Conservation (phyloP, 306 rosid genomes). For the Fragaria vesca region DNA sequence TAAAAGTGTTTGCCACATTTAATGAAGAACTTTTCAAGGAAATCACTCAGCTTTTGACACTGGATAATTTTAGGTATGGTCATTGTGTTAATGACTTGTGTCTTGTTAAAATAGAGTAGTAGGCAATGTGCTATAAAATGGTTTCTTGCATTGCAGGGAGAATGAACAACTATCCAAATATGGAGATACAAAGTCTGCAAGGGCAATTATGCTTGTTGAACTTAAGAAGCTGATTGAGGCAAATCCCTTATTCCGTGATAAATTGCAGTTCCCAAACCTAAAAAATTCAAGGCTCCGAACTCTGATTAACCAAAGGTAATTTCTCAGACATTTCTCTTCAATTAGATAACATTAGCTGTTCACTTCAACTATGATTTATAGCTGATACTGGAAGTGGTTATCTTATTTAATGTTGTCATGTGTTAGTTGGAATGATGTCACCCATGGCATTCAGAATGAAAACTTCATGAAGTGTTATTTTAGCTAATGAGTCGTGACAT, state of each 20-base stretch:
- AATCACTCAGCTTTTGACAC: slow-evolving; percentile 89
- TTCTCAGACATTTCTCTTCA: background rate
- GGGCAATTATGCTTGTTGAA: slow-evolving; percentile 97
- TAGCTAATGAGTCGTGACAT: background rate
- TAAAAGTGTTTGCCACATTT: slow-evolving; percentile 85
- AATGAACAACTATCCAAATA: slow-evolving; percentile 95
- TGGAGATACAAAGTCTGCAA: slow-evolving; percentile 94
- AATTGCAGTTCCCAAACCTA: slow-evolving; percentile 92
- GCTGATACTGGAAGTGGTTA: slow-evolving; percentile 8
- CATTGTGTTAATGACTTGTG: background rate
- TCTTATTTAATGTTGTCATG: background rate
- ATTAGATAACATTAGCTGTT: background rate
- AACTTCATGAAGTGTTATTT: background rate
- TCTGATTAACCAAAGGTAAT: slow-evolving; percentile 93
- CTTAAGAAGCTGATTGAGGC: slow-evolving; percentile 98
- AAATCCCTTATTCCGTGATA: slow-evolving; percentile 92
- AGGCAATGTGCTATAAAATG: slow-evolving; percentile 14
- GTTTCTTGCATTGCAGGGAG: slow-evolving; percentile 51
- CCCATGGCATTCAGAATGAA: background rate
- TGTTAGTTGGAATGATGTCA: slow-evolving; percentile 2
- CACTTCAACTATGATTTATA: slow-evolving; percentile 14
- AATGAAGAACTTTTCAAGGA: slow-evolving; percentile 94
- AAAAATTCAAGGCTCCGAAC: slow-evolving; percentile 93
- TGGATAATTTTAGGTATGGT: slow-evolving; percentile 83
- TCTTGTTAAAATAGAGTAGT: slow-evolving; percentile 7